Evolutionary conservation across 1,139 yeast genomes (phyloP), one percentile per base, ranked within the genome.

Genomic region (Suhomyces chickasaworum): DNA sequence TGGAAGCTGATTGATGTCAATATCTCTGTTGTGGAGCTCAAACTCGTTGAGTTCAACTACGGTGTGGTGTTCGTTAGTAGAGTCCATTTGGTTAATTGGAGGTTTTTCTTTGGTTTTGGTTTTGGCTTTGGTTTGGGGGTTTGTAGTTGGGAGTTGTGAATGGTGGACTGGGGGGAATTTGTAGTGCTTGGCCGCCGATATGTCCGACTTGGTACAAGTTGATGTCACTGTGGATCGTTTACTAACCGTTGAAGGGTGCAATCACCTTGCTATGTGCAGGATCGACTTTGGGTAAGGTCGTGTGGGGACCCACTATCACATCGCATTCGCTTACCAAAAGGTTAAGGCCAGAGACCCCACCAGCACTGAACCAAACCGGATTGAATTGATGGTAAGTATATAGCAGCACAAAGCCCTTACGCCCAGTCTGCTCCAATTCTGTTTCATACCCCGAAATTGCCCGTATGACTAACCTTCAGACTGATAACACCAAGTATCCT

Each of bases 401-500:
- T 17, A 13, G 7, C 15, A 13, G 17, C 7, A 17, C 29, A 25
- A 25, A 25, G 13, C 13, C 29, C 29, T 12, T 5, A 7, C 13
- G 7, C 13, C 5, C 4, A 10, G n/a, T n/a, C n/a, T n/a, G n/a
- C n/a, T n/a, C n/a, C n/a, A n/a, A n/a, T n/a, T n/a, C n/a, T n/a
- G n/a, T n/a, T n/a, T n/a, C 29, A 25, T 10, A 29, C 13, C 29
- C 29, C 32, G 9, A 9, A 13, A 7, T 13, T 7, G 32, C 7
- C 32, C 3, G 7, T 9, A 29, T 29, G 32, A 29, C 58, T 52
- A 54, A 54, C 54, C 16, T 35, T 37, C 18, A 45, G 50, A 42
- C 49, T 18, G 54, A 65, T 15, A 39, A 44, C 23, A 56, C 64
- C 31, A 75, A 71, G 41, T 83, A 84, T 53, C 91, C 96, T 1